Evolutionary conservation across 2,329 filamentous ascomycete genomes (phyloP).

Genomic region (Colletotrichum endophyticum): DNA sequence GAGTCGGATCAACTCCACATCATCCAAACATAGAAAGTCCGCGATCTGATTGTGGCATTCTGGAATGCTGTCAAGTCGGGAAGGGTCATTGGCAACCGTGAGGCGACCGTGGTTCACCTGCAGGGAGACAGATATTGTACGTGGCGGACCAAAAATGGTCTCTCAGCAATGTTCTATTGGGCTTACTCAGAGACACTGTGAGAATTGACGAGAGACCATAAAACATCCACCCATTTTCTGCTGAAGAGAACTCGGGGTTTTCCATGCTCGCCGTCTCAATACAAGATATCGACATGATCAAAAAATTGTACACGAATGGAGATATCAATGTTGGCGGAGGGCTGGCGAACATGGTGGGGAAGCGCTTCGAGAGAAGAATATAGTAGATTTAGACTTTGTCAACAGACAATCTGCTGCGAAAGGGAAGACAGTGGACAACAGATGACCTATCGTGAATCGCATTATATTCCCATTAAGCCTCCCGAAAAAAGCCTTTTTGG

Average conservation of each 20-base stretch:
- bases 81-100: neutral
- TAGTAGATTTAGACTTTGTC: neutral
- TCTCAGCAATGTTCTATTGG: conserved; percentile 37
- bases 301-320: neutral
- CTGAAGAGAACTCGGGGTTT: neutral
- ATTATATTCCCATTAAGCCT: conserved; percentile 21
- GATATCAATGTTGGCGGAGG: neutral
- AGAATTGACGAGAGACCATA: conserved; percentile 38
- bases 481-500: neutral
- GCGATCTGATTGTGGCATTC: neutral
- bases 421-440: neutral
- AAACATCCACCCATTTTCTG: conserved; percentile 24
- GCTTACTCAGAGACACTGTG: conserved; percentile 24
- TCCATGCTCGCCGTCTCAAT: neutral
- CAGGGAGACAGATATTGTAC: neutral
- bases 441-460: conserved; percentile 23
- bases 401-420: conserved; percentile 4
- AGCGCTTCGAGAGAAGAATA: conserved; percentile 32
- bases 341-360: neutral
- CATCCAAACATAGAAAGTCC: neutral
- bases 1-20: neutral
- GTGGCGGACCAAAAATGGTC: conserved; percentile 44
- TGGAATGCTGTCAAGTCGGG: neutral
- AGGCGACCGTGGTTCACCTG: neutral
- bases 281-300: neutral